Percentiles rank a stretch among this genome's conserved stretches.
Conservation (phyloP, 2,329 filamentous ascomycete species). For the Trichoderma guizhouense region DNA sequence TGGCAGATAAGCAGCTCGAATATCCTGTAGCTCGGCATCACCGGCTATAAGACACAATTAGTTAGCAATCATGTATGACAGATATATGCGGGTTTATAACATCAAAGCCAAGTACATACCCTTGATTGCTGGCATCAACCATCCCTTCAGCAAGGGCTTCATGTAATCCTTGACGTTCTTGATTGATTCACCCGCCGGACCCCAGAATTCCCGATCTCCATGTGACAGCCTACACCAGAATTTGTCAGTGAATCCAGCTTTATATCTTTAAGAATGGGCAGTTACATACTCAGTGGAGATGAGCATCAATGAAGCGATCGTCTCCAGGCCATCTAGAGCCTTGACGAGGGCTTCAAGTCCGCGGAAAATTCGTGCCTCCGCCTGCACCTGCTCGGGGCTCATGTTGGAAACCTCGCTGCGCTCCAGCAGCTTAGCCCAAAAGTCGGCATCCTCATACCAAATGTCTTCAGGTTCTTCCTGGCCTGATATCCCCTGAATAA, state of each 20-base stretch:
- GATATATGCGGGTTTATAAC: background rate
- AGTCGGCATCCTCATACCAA: constrained; percentile 39
- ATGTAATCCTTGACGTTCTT: constrained; percentile 55
- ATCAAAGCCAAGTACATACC: constrained; percentile 41
- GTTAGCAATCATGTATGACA: background rate
- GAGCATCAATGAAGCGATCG: constrained; percentile 55
- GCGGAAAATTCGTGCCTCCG: constrained; percentile 59
- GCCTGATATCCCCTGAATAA: constrained; percentile 43
- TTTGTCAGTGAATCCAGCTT: background rate
- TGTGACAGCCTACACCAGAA: background rate
- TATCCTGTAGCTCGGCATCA: constrained; percentile 56
- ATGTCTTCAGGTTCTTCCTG: constrained; percentile 37
- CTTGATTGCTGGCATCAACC: constrained; percentile 55
- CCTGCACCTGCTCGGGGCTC: constrained; percentile 43
- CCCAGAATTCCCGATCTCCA: constrained; percentile 47
- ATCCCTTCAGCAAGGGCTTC: constrained; percentile 60
- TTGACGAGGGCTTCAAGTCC: constrained; percentile 67
- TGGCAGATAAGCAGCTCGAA: constrained; percentile 78
- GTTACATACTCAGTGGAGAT: constrained; percentile 49
- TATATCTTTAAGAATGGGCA: background rate
- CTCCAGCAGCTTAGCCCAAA: constrained; percentile 39
- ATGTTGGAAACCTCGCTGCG: constrained; percentile 35
- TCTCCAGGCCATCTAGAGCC: constrained; percentile 65
- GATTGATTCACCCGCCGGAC: constrained; percentile 52
- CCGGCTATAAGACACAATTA: constrained; percentile 35